Evolutionary conservation across 1,139 yeast genomes (phyloP).

Genomic region (Suhomyces yuchorum): DNA sequence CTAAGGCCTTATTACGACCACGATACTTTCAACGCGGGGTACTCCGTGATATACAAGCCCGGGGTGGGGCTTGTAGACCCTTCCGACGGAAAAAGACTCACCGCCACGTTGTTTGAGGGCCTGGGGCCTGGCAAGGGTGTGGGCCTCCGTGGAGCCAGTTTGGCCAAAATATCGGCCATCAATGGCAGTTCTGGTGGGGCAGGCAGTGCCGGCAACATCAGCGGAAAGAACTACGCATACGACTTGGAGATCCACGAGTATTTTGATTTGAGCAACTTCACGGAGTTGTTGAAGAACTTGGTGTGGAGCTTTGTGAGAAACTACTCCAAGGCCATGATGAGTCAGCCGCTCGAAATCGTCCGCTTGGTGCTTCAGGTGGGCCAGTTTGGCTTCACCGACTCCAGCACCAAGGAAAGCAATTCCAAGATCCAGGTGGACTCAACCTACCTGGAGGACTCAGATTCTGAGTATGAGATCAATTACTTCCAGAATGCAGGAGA

Average conservation of each 20-base stretch:
- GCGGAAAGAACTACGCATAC: slow-evolving; percentile 51
- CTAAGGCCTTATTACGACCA: slow-evolving; percentile 76
- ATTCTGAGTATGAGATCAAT: slow-evolving; percentile 44
- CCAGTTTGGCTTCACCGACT: slow-evolving; percentile 33
- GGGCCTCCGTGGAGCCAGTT: slow-evolving; percentile 24
- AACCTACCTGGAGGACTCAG: slow-evolving; percentile 15
- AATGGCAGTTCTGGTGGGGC: slow-evolving; percentile 26
- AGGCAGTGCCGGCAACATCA: slow-evolving; percentile 1
- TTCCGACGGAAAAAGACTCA: slow-evolving; percentile 38
- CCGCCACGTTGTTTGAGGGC: slow-evolving; percentile 18
- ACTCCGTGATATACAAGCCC: slow-evolving; percentile 60
- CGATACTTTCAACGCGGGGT: slow-evolving; percentile 67
- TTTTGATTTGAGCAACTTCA: slow-evolving; percentile 58
- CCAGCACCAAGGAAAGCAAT: background rate
- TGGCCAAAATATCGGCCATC: slow-evolving; percentile 26
- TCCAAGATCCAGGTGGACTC: background rate
- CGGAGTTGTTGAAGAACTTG: slow-evolving; percentile 56
- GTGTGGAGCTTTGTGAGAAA: slow-evolving; percentile 63
- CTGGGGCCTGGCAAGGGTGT: slow-evolving; percentile 26
- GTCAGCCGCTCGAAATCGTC: slow-evolving; percentile 90
- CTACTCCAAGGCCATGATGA: slow-evolving; percentile 64
- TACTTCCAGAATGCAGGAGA: slow-evolving; percentile 48
- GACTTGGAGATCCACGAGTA: slow-evolving; percentile 72
- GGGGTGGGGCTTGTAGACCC: slow-evolving; percentile 59
- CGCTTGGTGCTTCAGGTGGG: slow-evolving; percentile 82